phyloP scores from a whole-genome alignment of 2,329 filamentous ascomycete species.

The Fusarium keratoplasticum region DNA sequence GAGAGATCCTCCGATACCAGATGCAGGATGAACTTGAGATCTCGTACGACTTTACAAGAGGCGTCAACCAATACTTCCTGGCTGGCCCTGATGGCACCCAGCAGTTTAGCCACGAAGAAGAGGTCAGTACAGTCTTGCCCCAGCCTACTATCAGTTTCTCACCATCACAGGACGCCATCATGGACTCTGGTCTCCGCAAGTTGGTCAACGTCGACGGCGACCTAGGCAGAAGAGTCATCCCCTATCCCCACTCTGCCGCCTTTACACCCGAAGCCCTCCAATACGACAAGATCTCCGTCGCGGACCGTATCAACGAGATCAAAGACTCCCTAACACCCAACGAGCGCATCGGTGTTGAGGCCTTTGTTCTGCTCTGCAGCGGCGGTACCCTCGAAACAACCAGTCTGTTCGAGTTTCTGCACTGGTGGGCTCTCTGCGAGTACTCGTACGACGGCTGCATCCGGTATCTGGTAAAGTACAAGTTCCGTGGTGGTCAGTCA shows the following conservation, averaged over 20 bases:
- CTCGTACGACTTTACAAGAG: slow-evolving; percentile 55
- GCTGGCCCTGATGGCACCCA: slow-evolving; percentile 44
- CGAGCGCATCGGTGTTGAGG: slow-evolving; percentile 55
- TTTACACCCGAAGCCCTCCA: slow-evolving; percentile 48
- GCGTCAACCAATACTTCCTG: slow-evolving; percentile 56
- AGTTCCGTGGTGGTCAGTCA: slow-evolving; percentile 57
- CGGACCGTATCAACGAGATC: slow-evolving; percentile 57
- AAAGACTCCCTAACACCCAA: slow-evolving; percentile 51
- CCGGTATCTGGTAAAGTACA: slow-evolving; percentile 55
- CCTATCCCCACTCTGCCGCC: slow-evolving; percentile 53
- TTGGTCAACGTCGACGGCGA: slow-evolving; percentile 60
- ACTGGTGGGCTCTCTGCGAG: slow-evolving; percentile 59
- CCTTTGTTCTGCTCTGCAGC: slow-evolving; percentile 56
- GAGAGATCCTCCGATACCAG: slow-evolving; percentile 59
- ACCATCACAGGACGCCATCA: slow-evolving; percentile 41
- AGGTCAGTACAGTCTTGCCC: slow-evolving; percentile 39
- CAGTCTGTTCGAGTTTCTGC: slow-evolving; percentile 60
- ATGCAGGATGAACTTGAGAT: slow-evolving; percentile 55
- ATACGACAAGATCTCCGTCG: slow-evolving; percentile 55
- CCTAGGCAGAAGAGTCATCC: slow-evolving; percentile 51
- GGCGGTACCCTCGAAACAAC: slow-evolving; percentile 56
- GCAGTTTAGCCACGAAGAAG: slow-evolving; percentile 56
- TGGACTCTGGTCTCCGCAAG: slow-evolving; percentile 52
- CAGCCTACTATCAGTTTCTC: too few species aligned
- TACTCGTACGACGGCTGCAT: slow-evolving; percentile 55